phyloP scores from a whole-genome alignment of 2,329 filamentous ascomycete species.

The Phaeosphaeria sp. region DNA sequence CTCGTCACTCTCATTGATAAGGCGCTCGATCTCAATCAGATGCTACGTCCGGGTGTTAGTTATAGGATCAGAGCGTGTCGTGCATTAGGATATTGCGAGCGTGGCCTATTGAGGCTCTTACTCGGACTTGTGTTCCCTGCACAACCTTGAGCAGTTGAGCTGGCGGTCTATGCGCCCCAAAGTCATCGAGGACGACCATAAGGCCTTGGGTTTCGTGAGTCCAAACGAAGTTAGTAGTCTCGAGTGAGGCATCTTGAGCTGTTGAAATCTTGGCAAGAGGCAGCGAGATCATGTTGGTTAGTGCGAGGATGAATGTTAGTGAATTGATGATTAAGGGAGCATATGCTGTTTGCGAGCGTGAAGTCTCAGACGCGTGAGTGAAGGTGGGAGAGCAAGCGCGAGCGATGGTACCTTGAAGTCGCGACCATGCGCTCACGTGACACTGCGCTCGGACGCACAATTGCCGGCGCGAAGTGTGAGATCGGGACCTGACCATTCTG shows the following conservation, averaged over 20 bases:
- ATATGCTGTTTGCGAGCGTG: background rate
- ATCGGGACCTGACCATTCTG: constrained; percentile 35
- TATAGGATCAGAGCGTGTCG: background rate
- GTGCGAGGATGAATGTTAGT: constrained; percentile 15
- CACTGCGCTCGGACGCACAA: constrained; percentile 5
- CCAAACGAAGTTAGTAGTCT: constrained; percentile 43
- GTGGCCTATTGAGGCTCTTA: constrained; percentile 33
- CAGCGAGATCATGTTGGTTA: constrained; percentile 36
- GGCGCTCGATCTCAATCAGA: constrained; percentile 30
- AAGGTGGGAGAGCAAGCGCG: background rate
- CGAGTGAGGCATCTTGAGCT: constrained; percentile 38
- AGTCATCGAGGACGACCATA: constrained; percentile 41
- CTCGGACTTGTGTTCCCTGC: constrained; percentile 51
- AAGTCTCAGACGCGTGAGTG: background rate
- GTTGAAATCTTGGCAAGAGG: constrained; percentile 41
- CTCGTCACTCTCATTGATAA: constrained; percentile 25
- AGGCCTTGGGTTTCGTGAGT: constrained; percentile 41
- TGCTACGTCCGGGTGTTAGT: constrained; percentile 25
- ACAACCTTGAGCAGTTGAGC: constrained; percentile 48
- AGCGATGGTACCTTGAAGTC: constrained; percentile 16
- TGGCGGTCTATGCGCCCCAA: constrained; percentile 27
- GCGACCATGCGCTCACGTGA: constrained; percentile 28
- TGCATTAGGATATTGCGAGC: background rate
- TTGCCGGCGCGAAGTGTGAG: constrained; percentile 19
- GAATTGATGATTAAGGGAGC: constrained; percentile 8